Conservation (phyloP, 345 rosid species). For the Viola odorata region DNA sequence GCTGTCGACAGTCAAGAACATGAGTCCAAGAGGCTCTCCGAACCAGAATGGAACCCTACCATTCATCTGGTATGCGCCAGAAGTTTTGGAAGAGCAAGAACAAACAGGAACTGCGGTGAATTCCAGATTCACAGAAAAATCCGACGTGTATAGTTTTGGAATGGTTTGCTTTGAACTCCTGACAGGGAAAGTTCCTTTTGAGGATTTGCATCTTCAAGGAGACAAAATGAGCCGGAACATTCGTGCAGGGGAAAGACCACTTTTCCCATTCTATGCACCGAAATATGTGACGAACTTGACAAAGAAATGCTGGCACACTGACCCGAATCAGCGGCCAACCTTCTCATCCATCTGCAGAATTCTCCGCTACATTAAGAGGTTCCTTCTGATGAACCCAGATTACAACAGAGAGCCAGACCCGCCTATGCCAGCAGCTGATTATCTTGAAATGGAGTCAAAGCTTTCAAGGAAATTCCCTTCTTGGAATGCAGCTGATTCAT, state of each 20-base stretch:
- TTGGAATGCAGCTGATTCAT: conserved; percentile 14
- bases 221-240: conserved; percentile 28
- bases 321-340: conserved; percentile 22
- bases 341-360: conserved; percentile 31
- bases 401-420: conserved; percentile 17
- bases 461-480: conserved; percentile 12
- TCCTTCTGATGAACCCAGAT: conserved; percentile 19
- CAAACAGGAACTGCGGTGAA: conserved; percentile 12
- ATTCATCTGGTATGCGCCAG: conserved; percentile 29
- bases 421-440: conserved; percentile 18
- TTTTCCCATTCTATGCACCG: conserved; percentile 23
- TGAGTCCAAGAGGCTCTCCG: conserved; percentile 1
- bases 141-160: conserved; percentile 31
- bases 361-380: conserved; percentile 23
- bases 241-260: conserved; percentile 25
- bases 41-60: conserved; percentile 13
- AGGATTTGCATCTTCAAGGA: conserved; percentile 29
- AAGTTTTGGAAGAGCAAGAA: conserved; percentile 25
- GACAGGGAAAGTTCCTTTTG: conserved; percentile 33
- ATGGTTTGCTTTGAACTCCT: conserved; percentile 27
- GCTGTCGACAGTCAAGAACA: conserved; percentile 14
- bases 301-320: conserved; percentile 26
- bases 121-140: conserved; percentile 15
- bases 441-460: conserved; percentile 18
- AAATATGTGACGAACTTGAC: conserved; percentile 25